Conservation (phyloP, 176 grass and related monocot species). For the Carex littledalei region DNA sequence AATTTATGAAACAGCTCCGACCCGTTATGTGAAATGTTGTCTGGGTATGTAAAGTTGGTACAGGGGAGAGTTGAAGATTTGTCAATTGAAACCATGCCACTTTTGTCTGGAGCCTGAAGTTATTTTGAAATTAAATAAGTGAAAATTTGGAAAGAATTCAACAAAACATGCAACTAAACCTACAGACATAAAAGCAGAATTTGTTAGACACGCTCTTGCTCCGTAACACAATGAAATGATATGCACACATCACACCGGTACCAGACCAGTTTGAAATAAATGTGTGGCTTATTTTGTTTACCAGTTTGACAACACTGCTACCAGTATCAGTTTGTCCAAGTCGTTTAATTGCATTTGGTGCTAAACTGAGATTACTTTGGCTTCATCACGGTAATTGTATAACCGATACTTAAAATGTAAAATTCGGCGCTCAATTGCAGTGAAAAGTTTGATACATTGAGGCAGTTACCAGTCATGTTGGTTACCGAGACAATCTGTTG, state of each 20-base stretch:
- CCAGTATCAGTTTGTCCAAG: not conserved
- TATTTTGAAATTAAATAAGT: not conserved
- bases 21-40: constrained; percentile 17
- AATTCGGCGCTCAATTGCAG: not conserved
- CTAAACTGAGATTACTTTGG: not conserved
- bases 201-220: not conserved
- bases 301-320: not conserved
- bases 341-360: not conserved
- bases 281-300: too few relatives aligned
- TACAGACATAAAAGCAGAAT: not conserved
- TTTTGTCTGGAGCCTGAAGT: constrained; percentile 22
- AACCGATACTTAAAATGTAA: not conserved
- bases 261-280: too few relatives aligned
- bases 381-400: not conserved
- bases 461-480: not conserved
- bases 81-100: not conserved
- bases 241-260: not conserved
- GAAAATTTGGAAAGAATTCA: not conserved
- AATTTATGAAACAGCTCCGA: constrained; percentile 32
- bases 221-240: not conserved
- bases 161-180: constrained; percentile 10
- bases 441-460: not conserved
- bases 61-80: not conserved
- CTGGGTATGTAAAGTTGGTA: constrained; percentile 9
- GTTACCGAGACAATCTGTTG: not conserved